Evolutionary conservation across 148 eudicot genomes (phyloP), one percentile per base, ranked within the genome.

Genomic region (Fagopyrum tataricum): DNA sequence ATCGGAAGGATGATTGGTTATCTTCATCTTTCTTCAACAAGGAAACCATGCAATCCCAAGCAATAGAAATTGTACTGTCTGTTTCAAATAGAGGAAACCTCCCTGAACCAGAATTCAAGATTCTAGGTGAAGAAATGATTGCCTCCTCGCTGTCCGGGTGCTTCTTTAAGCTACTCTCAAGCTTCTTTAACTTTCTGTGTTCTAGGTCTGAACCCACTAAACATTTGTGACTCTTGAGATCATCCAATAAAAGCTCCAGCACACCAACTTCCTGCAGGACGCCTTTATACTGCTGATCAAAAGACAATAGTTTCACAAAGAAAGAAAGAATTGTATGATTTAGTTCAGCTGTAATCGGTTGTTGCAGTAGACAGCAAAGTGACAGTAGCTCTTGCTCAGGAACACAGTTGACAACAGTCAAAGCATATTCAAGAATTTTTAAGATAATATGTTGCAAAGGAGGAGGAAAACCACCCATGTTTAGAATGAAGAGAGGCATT

Each of bases 301-400:
- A 95, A 47, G 99, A 95, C 58, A 95, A 80, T 20, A 95, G 85
- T 79, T 95, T 95, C 24, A 95, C 96, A 78, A 92, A 90, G 78
- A 95, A 95, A 47, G 99, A 87, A 72, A 95, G 84, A 77, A 95
- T 90, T 15, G 92, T 87, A 31, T 80, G 86, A 74, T 92, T 95
- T 64, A 92, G 80, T 52, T 88, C 89, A 41, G 94, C 74, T 40
- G 89, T 78, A 71, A 86, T 92, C n/a, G 87, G 96, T 84, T 95
- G 99, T 81, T 95, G 97, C 70, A 95, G 70, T 73, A 95, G 85
- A 86, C 99, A 95, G 81, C 99, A 92, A 75, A 95, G 94, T 46
- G 99, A 92, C 74, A 95, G 92, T 77, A 95, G 82, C 80, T 95
- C 99, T 80, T 95, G 99, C 82, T 95, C 99, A 67, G 97, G 99